Evolutionary conservation across 768 basidiomycete genomes (phyloP).

Genomic region (Agaricus bisporus): DNA sequence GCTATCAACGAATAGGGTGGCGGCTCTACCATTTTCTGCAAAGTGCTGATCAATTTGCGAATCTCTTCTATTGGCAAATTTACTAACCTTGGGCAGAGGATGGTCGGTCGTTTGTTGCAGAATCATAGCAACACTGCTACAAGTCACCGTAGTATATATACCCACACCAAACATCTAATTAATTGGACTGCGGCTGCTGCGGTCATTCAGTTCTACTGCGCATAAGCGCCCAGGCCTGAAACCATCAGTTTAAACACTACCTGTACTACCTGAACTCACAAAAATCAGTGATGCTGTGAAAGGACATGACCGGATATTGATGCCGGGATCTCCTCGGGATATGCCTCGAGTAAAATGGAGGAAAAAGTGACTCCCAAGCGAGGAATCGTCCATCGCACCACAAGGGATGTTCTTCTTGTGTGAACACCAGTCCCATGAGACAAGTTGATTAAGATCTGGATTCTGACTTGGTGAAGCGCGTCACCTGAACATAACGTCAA

Average conservation of each 20-base stretch:
- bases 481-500: too few species aligned
- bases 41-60: background rate
- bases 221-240: background rate
- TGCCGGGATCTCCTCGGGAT: constrained; percentile 70
- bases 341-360: constrained; percentile 9
- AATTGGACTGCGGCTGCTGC: background rate
- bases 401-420: too few species aligned
- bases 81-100: background rate
- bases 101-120: constrained; percentile 1
- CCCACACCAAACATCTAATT: background rate
- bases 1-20: constrained; percentile 17
- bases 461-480: too few species aligned
- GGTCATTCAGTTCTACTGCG: background rate
- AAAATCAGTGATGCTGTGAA: constrained; percentile 10
- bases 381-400: too few species aligned
- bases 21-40: constrained; percentile 14
- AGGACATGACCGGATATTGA: constrained; percentile 72
- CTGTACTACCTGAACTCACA: background rate
- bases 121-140: constrained; percentile 2
- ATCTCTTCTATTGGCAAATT: background rate
- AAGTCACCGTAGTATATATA: constrained; percentile 2
- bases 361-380: constrained; percentile 37
- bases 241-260: background rate
- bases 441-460: too few species aligned
- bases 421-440: too few species aligned